Percentiles rank a stretch among this genome's conserved stretches.
Conservation (phyloP, 805 yeast genomes). For the Monosporozyma solicola region DNA sequence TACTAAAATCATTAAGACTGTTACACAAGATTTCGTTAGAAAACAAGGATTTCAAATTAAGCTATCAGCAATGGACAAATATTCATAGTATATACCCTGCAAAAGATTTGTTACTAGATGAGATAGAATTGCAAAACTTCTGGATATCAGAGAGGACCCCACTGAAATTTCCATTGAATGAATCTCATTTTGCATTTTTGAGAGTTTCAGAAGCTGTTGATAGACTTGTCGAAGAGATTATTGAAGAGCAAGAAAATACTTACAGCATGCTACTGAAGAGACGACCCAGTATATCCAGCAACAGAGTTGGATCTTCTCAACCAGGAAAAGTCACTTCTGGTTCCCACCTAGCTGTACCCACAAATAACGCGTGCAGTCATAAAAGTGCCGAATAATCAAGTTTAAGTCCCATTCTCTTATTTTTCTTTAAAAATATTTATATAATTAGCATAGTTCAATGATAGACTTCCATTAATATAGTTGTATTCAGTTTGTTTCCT, state of each 20-base stretch:
- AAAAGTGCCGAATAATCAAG: background rate
- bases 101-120: background rate
- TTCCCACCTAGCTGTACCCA: background rate
- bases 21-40: constrained; percentile 15
- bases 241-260: constrained; percentile 1
- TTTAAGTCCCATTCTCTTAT: background rate
- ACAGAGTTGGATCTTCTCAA: background rate
- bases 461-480: no score
- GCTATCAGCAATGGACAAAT: constrained; percentile 21
- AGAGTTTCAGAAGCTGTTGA: constrained; percentile 27
- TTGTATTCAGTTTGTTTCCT: background rate
- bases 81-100: constrained; percentile 1
- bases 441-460: no score
- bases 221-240: constrained; percentile 5
- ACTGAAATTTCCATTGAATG: constrained; percentile 56
- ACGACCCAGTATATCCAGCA: background rate
- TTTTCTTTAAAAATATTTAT: no score
- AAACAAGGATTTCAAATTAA: constrained; percentile 13
- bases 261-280: background rate
- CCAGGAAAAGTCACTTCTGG: background rate
- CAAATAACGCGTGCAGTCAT: background rate
- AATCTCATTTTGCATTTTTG: constrained; percentile 51
- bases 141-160: constrained; percentile 70
- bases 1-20: constrained; percentile 12
- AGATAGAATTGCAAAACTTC: constrained; percentile 24